Evolutionary conservation across 257 asterid genomes (phyloP), one percentile per base, ranked within the genome.

Genomic region (Perilla frutescens): DNA sequence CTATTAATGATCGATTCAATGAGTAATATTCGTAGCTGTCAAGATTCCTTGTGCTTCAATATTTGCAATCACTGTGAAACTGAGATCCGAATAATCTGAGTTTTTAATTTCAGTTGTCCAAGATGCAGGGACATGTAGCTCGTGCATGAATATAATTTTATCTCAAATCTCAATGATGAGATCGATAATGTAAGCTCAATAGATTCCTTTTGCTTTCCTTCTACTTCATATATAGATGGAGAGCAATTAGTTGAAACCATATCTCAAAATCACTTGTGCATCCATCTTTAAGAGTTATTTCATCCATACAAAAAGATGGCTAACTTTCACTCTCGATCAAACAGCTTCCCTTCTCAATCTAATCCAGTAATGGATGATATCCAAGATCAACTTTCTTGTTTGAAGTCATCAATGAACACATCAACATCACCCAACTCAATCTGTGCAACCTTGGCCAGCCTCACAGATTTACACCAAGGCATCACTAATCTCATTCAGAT

Each of bases 301-400:
- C 26, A 20, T 20, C 31, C 43, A 6, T 26, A 13, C 62, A 10
- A 41, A 77, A 73, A 71, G 43, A 84, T 82, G 84, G 79, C 83
- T 11, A 58, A 60, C 41, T 62, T 53, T 70, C 89, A 83, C 49
- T 48, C 73, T 51, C 79, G 85, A 63, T 80, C 85, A 45, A 79
- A 73, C 68, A 86, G 87, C 57, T 76, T 81, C 48, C 92, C 90
- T 14, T 61, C 87, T 5, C 70, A 75, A 53, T 72, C 90, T 65
- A 83, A 83, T 44, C 90, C 92, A 6, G 50, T 70, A 50, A 31
- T 75, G 37, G 54, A 53, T 0, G 37, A 7, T 8, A 74, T 72
- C 6, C 79, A 76, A 58, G 76, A 79, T 61, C 74, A 73, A 1
- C 40, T 83, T 36, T 66, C 53, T 54, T 81, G 82, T 51, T 69